Base-by-base conservation (phyloP, 2,329 filamentous ascomycete genomes). In the Xylariaceae sp. region DNA sequence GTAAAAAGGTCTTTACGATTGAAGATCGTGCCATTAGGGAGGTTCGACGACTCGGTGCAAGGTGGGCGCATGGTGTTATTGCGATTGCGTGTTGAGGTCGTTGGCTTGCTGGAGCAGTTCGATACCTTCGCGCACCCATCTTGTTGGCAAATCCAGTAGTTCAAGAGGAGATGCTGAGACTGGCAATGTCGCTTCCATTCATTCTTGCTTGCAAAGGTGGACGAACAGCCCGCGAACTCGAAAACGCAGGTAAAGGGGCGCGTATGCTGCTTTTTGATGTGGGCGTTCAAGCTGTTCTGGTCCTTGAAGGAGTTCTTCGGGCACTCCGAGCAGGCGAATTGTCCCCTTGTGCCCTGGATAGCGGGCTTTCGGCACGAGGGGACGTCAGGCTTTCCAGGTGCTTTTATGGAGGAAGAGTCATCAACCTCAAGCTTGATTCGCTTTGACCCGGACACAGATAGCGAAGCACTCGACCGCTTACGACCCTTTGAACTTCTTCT, bases 1-100 rank as follows among this genome's bases (percentile, higher is more conserved):
- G 85, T 88, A 67, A 90, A 95, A 9, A 96, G 78, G 56, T 96
- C 90, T 61, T 94, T 95, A 56, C 90, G 85, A 64, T 94, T 94
- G 71, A 95, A 95, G 54, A 75, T 71, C 24, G 67, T 65, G n/a
- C 73, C 82, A 53, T 84, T 81, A 30, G 68, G 68, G 4, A 72
- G 64, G 9, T 54, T 24, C 1, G 59, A 39, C 17, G 38, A 34
- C 13, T 45, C 36, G 29, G 30, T 36, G 22, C 22, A 26, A 3
- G 50, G 38, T 24, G 44, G 36, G 11, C 47, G 42, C 29, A 47
- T 36, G 17, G 42, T 41, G n/a, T 41, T 43, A 33, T 41, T 41
- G 24, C 55, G 52, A 39, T 45, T 49, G 38, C 56, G 47, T n/a
- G 47, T 26, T 22, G 48, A 31, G 41, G 43, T 48, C 41, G 41